A percentile compares a stretch with the other conserved stretches of the same genome.
These are phyloP conservation scores for Leccinum pachyderme DNA, from an alignment of 1,284 basidiomycete genomes.

Conservation along the genomic window DNA sequence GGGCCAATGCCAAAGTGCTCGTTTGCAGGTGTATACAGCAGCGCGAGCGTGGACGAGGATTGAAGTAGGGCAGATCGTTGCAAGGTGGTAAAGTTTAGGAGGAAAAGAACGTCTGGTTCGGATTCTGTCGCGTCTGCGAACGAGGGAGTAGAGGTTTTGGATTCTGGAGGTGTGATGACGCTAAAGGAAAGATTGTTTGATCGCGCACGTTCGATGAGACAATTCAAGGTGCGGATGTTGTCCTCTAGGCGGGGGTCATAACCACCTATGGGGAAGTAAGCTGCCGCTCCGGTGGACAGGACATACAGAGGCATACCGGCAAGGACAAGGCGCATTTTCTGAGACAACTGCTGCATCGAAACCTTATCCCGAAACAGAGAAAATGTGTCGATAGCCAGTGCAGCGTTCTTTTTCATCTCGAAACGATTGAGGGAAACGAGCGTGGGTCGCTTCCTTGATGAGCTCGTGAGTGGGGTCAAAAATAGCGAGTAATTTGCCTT, in stretches of 20 bases:
- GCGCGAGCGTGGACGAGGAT: slow-evolving; percentile 59
- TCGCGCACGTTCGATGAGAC: slow-evolving; percentile 58
- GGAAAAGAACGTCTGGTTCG: slow-evolving; percentile 71
- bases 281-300: neutral
- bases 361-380: slow-evolving; percentile 42
- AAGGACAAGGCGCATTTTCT: slow-evolving; percentile 62
- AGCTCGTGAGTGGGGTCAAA: slow-evolving; percentile 2
- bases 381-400: slow-evolving; percentile 81
- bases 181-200: slow-evolving; percentile 51
- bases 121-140: slow-evolving; percentile 33
- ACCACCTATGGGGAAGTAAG: slow-evolving; percentile 48
- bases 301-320: slow-evolving; percentile 53
- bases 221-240: slow-evolving; percentile 63
- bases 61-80: slow-evolving; percentile 80
- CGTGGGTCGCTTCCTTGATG: slow-evolving; percentile 64
- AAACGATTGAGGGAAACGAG: slow-evolving; percentile 93
- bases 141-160: slow-evolving; percentile 37
- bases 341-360: slow-evolving; percentile 16
- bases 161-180: slow-evolving; percentile 45
- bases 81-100: slow-evolving; percentile 81
- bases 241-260: slow-evolving; percentile 72
- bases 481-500: slow-evolving; percentile 32
- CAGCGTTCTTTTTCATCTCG: slow-evolving; percentile 92
- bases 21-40: slow-evolving; percentile 93
- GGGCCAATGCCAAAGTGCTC: slow-evolving; percentile 99